Evolutionary conservation across 2,329 filamentous ascomycete genomes (phyloP).

Genomic region (Ascochyta koolunga): DNA sequence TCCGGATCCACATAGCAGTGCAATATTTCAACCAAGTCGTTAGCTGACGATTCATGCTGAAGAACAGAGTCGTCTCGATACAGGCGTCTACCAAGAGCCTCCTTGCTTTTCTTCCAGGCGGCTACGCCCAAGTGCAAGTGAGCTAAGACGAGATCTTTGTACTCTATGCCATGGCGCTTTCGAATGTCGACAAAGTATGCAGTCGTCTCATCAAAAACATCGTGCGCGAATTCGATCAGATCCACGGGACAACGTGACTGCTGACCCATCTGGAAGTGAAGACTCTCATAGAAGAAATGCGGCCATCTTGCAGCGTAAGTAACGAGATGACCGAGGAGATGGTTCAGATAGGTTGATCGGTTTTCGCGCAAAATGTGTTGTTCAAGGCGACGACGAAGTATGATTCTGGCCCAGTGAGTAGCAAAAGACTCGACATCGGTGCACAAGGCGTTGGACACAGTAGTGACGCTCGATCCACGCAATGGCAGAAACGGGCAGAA

Average conservation of each 20-base stretch:
- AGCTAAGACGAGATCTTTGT: constrained; percentile 1
- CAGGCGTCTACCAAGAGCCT: background rate
- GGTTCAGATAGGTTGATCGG: background rate
- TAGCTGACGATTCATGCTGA: background rate
- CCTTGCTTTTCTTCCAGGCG: background rate
- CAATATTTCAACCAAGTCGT: background rate
- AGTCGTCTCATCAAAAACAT: constrained; percentile 6
- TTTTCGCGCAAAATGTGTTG: background rate
- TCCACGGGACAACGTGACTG: constrained; percentile 1
- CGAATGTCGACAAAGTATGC: background rate
- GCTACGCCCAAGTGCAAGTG: background rate
- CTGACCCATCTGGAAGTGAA: constrained; percentile 2
- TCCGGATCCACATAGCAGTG: constrained; percentile 3
- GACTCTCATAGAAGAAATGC: constrained; percentile 1
- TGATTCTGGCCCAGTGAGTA: constrained; percentile 1
- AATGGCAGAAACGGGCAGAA: background rate
- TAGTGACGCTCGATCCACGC: background rate
- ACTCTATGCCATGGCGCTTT: background rate
- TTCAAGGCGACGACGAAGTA: constrained; percentile 1
- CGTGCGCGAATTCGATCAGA: constrained; percentile 2
- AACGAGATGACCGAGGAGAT: background rate
- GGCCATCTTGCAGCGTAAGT: constrained; percentile 4
- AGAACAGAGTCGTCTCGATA: background rate
- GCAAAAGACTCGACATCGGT: background rate
- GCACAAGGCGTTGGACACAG: background rate